Percentiles rank a stretch among this genome's conserved stretches.
Evolutionary conservation across 2,329 filamentous ascomycete genomes (phyloP).

Genomic region (Dactylellina haptotyla): DNA sequence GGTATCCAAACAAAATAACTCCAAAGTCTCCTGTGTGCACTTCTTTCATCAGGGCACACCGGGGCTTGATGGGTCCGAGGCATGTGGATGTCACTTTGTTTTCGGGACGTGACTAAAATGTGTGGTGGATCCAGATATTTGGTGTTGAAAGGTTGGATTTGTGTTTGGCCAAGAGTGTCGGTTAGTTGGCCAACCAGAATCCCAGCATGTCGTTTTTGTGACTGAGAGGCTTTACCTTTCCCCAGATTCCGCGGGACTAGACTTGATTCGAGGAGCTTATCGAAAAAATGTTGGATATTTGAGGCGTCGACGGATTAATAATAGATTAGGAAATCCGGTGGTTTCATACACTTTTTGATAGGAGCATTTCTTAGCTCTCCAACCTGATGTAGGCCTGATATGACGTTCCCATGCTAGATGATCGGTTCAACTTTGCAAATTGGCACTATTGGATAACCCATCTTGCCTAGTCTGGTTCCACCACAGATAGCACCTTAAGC

Average conservation of each 20-base stretch:
- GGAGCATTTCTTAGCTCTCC: background rate
- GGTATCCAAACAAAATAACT: constrained; percentile 17
- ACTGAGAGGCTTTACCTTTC: too few species aligned
- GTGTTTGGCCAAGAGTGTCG: constrained; percentile 41
- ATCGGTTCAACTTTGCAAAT: constrained; percentile 20
- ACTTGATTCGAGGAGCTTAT: constrained; percentile 23
- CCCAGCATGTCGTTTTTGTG: constrained; percentile 10
- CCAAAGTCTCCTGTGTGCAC: background rate
- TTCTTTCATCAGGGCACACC: background rate
- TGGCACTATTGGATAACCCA: background rate
- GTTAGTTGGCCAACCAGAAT: constrained; percentile 48
- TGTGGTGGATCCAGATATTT: constrained; percentile 26
- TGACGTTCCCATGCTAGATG: background rate
- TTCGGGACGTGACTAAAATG: background rate
- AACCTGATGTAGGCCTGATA: constrained; percentile 13
- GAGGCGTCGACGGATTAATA: constrained; percentile 36
- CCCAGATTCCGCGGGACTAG: constrained; percentile 39
- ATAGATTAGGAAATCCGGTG: constrained; percentile 18
- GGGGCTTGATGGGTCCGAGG: constrained; percentile 12
- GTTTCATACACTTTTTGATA: background rate
- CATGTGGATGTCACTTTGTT: constrained; percentile 21
- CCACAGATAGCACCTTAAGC: background rate
- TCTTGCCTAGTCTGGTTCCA: background rate
- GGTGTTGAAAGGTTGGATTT: constrained; percentile 49
- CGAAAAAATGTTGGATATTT: constrained; percentile 30